Evolutionary conservation across 1,284 basidiomycete species (phyloP).

Genomic region (Hymenochaete sp.): DNA sequence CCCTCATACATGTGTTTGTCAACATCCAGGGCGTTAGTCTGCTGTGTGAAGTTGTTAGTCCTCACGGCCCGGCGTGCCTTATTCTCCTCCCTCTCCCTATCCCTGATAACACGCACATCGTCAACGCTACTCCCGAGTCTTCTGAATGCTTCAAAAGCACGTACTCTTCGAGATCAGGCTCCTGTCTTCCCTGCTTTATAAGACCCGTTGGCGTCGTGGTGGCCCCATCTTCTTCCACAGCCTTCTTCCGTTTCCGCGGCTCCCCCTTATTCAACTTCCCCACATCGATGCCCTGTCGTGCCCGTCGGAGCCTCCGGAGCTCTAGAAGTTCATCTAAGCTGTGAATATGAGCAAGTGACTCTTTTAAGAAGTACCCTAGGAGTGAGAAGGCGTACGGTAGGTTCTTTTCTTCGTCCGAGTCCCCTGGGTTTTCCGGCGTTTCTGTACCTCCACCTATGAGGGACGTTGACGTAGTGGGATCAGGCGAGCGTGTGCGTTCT

Average conservation of each 20-base stretch:
- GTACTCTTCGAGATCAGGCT: constrained; percentile 49
- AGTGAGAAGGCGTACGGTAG: constrained; percentile 37
- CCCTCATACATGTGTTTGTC: constrained; percentile 98
- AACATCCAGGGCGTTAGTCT: constrained; percentile 91
- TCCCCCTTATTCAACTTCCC: constrained; percentile 82
- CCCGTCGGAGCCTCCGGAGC: constrained; percentile 68
- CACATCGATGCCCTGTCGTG: constrained; percentile 80
- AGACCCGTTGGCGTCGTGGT: constrained; percentile 33
- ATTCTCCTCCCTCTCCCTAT: constrained; percentile 56
- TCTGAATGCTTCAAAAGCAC: too few relatives aligned
- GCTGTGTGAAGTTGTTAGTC: constrained; percentile 91
- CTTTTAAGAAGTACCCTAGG: neutral
- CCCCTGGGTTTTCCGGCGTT: constrained; percentile 20
- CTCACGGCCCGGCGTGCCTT: constrained; percentile 70
- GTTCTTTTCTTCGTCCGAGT: constrained; percentile 35
- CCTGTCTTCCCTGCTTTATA: constrained; percentile 39
- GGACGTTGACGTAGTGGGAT: constrained; percentile 17
- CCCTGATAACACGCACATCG: constrained; percentile 28
- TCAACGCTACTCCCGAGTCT: constrained; percentile 16
- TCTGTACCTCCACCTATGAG: neutral
- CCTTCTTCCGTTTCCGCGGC: constrained; percentile 59
- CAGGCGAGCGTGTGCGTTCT: constrained; percentile 35
- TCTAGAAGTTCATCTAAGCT: constrained; percentile 81
- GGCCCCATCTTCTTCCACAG: constrained; percentile 37
- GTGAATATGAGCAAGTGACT: constrained; percentile 9